Evolutionary conservation across 345 rosid genomes (phyloP).

Genomic region (Psidium guajava): DNA sequence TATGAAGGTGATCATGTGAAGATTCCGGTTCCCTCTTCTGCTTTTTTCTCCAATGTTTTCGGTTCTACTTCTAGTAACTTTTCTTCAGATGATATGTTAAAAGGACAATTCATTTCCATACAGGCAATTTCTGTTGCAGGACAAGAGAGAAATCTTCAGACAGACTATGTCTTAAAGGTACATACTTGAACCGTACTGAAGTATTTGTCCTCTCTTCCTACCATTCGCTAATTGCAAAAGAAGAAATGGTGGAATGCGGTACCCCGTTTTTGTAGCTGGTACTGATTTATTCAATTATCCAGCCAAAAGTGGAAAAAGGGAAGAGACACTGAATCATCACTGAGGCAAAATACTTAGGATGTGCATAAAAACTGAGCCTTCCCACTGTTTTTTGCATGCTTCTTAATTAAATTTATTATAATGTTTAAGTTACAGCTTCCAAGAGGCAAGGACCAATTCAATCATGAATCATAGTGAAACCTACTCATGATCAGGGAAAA

Average conservation of each 20-base stretch:
- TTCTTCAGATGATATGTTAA: not conserved
- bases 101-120: not conserved
- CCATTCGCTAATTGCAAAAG: not conserved
- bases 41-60: not conserved
- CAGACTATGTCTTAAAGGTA: slow-evolving; percentile 40
- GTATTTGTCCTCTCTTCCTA: not conserved
- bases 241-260: not conserved
- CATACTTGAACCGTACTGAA: not conserved
- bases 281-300: not conserved
- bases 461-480: not conserved
- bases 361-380: not conserved
- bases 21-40: not conserved
- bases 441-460: not conserved
- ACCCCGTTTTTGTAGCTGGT: not conserved
- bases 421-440: not conserved
- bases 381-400: not conserved
- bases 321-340: not conserved
- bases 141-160: slow-evolving; percentile 25
- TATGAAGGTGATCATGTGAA: slow-evolving; percentile 25
- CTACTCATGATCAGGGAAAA: not conserved
- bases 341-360: not conserved
- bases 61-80: not conserved
- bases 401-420: not conserved
- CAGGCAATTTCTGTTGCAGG: slow-evolving; percentile 34
- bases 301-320: not conserved